These are phyloP conservation scores for Fusarium avenaceum DNA, from an alignment of 2,329 filamentous ascomycete genomes.

Conservation along the genomic window DNA sequence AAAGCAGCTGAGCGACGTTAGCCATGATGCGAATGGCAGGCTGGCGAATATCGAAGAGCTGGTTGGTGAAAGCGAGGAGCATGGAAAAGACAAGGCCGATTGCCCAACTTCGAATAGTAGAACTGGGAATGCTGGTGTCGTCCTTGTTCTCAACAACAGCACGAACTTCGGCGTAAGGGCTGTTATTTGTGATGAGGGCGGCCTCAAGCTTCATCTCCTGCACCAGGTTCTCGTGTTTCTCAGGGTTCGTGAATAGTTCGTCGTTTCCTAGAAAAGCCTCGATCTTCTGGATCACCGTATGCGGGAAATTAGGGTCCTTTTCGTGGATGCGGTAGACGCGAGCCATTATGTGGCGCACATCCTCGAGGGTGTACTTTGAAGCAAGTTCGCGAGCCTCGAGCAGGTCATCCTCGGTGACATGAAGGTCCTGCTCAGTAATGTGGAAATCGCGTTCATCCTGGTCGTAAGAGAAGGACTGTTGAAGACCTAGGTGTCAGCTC, in stretches of 20 bases:
- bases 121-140: slow-evolving; percentile 62
- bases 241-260: slow-evolving; percentile 59
- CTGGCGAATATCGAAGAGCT: slow-evolving; percentile 70
- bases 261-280: slow-evolving; percentile 60
- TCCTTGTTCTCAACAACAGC: slow-evolving; percentile 70
- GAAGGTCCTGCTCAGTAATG: slow-evolving; percentile 56
- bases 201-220: slow-evolving; percentile 69
- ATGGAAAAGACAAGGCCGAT: slow-evolving; percentile 67
- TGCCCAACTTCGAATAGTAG: slow-evolving; percentile 68
- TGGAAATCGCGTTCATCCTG: slow-evolving; percentile 55
- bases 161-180: slow-evolving; percentile 69
- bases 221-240: slow-evolving; percentile 63
- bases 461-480: slow-evolving; percentile 56
- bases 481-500: slow-evolving; percentile 13
- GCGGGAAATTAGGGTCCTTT: slow-evolving; percentile 60
- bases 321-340: slow-evolving; percentile 58
- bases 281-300: slow-evolving; percentile 57
- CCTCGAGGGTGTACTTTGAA: slow-evolving; percentile 58
- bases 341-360: slow-evolving; percentile 59
- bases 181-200: slow-evolving; percentile 67
- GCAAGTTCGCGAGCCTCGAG: slow-evolving; percentile 62
- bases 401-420: slow-evolving; percentile 62
- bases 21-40: slow-evolving; percentile 67
- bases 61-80: slow-evolving; percentile 66
- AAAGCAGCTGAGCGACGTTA: slow-evolving; percentile 69